Conservation (phyloP, 139 green algal species). For the Tetraselmis striata region DNA sequence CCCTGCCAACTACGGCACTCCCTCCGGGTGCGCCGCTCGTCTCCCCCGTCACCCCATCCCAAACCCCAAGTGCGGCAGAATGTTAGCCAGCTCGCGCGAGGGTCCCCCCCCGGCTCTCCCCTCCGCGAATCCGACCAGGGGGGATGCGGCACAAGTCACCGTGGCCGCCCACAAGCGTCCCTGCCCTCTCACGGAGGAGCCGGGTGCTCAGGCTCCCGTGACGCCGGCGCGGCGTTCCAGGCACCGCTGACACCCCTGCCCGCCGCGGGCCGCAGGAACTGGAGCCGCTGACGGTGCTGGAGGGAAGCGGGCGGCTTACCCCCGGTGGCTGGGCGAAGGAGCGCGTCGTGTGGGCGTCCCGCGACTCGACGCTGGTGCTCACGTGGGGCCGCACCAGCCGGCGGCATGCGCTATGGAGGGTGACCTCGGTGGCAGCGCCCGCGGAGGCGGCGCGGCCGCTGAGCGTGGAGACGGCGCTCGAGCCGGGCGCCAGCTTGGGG, state of each 20-base stretch:
- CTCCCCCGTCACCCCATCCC: no score
- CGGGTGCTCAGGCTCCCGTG: background rate
- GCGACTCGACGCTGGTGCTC: slow-evolving; percentile 41
- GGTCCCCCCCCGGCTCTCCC: background rate
- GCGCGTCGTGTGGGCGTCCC: slow-evolving; percentile 48
- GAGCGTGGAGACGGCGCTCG: slow-evolving; percentile 2
- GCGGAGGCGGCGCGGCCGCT: slow-evolving; percentile 16
- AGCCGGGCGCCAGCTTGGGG: background rate
- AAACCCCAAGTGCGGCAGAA: no score
- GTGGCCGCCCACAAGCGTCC: background rate
- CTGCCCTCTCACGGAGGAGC: background rate
- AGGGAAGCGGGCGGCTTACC: slow-evolving; percentile 11
- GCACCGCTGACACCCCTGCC: slow-evolving; percentile 20
- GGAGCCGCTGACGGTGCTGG: slow-evolving; percentile 20
- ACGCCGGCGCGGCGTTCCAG: slow-evolving; percentile 17
- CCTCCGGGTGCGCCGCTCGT: background rate
- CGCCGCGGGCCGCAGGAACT: slow-evolving; percentile 56
- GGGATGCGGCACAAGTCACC: background rate
- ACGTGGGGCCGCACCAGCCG: slow-evolving; percentile 42
- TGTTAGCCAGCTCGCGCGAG: no score
- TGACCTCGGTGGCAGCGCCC: background rate
- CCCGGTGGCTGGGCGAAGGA: slow-evolving; percentile 38
- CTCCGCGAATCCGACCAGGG: background rate
- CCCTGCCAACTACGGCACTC: background rate
- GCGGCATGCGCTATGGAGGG: slow-evolving; percentile 35